Percentiles rank a stretch among this genome's conserved stretches.
phyloP scores from a whole-genome alignment of 306 rosid genomes.

The Sophora flavescens region DNA sequence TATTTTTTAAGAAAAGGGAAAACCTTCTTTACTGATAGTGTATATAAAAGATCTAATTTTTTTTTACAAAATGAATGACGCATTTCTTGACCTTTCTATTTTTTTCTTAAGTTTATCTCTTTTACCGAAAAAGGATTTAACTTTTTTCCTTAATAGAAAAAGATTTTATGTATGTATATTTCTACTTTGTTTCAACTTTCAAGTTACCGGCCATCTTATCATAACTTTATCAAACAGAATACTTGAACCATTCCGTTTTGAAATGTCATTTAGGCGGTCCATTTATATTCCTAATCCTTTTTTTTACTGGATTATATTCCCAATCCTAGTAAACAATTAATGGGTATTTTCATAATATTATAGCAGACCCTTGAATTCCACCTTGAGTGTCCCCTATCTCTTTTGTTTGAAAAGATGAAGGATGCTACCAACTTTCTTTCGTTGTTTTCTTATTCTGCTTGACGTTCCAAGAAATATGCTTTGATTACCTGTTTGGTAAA shows the following conservation, averaged over 20 bases:
- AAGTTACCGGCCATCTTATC: conserved; percentile 3
- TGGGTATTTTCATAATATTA: conserved; percentile 44
- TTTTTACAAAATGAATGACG: too few relatives aligned
- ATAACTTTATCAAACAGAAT: conserved; percentile 15
- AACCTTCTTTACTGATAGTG: too few relatives aligned
- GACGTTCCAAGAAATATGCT: conserved; percentile 45
- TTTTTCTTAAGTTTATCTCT: neutral
- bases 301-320: conserved; percentile 30
- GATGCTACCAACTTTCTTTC: conserved; percentile 42
- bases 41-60: too few relatives aligned
- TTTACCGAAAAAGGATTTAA: conserved; percentile 20
- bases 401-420: conserved; percentile 56
- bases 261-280: conserved; percentile 37
- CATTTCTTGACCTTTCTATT: neutral
- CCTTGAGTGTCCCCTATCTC: conserved; percentile 34
- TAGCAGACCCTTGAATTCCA: conserved; percentile 57
- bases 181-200: neutral
- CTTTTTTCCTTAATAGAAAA: neutral
- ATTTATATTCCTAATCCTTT: conserved; percentile 38
- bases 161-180: too few relatives aligned
- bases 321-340: conserved; percentile 23
- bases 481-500: conserved; percentile 67
- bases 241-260: conserved; percentile 26
- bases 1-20: too few relatives aligned
- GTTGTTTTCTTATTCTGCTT: conserved; percentile 17